Evolutionary conservation across 768 basidiomycete genomes (phyloP), one percentile per base, ranked within the genome.

Genomic region (Thelephora ganbajun): DNA sequence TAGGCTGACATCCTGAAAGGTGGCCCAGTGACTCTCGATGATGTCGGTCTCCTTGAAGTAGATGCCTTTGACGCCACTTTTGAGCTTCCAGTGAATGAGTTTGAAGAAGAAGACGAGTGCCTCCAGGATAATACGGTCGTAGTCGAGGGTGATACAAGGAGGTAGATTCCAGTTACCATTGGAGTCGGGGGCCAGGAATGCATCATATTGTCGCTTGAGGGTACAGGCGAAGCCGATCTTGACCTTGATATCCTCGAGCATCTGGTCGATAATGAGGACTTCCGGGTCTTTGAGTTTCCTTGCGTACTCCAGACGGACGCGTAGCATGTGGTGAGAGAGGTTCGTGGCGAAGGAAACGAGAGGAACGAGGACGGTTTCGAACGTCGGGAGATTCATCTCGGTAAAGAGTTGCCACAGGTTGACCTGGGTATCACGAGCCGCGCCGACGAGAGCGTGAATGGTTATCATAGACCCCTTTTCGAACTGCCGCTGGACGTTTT

Each of bases 21-120:
- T 93, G 16, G 86, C 83, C 87, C 92, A 94, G 57, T 98, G 92
- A 5, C 84, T 81, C 60, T 99, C 94, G 34, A 99, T 72, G n/a
- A 98, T 80, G 61, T 98, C 94, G 0, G 93, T 96, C 69, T 99
- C 96, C 59, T 93, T 91, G 71, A 98, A 93, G 63, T 94, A 87
- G 43, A 93, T 89, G 16, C 84, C 86, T 61, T 89, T 91, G 50
- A 80, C 75, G 16, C 85, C 89, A 53, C 87, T 85, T 69, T 94
- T 94, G 45, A 99, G 72, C 62, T 97, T 94, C 87, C 85, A 91
- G 54, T 94, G 90, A 18, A 98, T 80, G 33, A 99, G 71, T 58
- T 77, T 83, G 73, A 99, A 99, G 66, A 98, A 93, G 58, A 81
- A 80, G 6, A 79, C 74, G 51, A 98, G 67, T 2, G 88, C 87